phyloP scores from a whole-genome alignment of 108 stramenopile species.

The Poteriospumella lacustris region DNA sequence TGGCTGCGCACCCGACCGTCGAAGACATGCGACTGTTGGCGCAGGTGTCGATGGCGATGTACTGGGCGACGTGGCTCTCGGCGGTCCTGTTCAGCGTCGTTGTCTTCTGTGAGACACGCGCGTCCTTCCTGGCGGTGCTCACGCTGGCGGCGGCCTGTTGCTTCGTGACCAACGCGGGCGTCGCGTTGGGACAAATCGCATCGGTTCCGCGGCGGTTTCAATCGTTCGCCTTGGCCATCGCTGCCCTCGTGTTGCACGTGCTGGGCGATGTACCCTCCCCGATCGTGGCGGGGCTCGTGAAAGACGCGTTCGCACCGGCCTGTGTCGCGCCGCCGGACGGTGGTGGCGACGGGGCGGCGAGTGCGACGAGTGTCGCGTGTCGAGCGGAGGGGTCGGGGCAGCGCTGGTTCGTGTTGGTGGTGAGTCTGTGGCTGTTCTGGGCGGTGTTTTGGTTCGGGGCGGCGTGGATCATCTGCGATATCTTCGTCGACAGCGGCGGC shows the following conservation, averaged over 20 bases:
- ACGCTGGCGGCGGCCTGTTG: neutral
- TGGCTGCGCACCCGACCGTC: neutral
- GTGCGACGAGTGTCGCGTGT: neutral
- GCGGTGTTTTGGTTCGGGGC: neutral
- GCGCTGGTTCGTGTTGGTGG: neutral
- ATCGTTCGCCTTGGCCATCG: slow-evolving; percentile 45
- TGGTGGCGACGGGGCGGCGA: neutral
- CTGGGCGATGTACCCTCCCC: slow-evolving; percentile 57
- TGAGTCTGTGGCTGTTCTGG: slow-evolving; percentile 18
- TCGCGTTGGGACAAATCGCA: slow-evolving; percentile 48
- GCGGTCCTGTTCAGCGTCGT: neutral
- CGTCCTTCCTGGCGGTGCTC: neutral
- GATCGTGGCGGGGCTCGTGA: slow-evolving; percentile 35
- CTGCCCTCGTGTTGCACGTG: slow-evolving; percentile 42
- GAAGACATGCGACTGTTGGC: neutral
- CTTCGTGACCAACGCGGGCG: slow-evolving; percentile 22
- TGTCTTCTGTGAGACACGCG: neutral
- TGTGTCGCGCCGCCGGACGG: slow-evolving; percentile 11
- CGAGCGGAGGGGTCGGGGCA: neutral
- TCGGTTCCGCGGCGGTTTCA: slow-evolving; percentile 38
- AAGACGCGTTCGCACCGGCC: slow-evolving; percentile 30
- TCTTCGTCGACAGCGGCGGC: no score
- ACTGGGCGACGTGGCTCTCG: neutral
- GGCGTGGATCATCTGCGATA: no score
- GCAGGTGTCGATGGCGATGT: neutral